Evolutionary conservation across 2,329 filamentous ascomycete genomes (phyloP), one percentile per base, ranked within the genome.

Genomic region (Cadophora sp.): DNA sequence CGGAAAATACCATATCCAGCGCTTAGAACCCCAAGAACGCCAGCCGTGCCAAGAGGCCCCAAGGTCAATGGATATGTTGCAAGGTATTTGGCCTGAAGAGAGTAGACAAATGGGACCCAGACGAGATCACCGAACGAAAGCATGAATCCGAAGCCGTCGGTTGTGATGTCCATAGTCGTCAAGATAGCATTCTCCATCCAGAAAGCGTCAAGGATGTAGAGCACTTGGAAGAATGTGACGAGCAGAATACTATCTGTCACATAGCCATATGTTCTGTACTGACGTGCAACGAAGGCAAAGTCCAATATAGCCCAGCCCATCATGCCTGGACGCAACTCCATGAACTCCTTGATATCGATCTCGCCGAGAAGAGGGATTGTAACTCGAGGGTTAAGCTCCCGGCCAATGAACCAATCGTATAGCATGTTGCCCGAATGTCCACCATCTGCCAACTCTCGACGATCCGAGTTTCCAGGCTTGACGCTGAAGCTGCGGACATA

Each of bases 371-470:
- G 78, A 1, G 94, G 94, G 27, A 97, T 81, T 0, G 85, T 87
- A 67, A 96, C 80, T 59, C 94, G 92, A 3, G 95, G 95, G 80
- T 98, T 98, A 68, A 98, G 88, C 79, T 98, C 95, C 33, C 95
- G 92, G 22, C 95, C 95, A 71, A 98, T 97, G 81, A 94, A 98
- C 89, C 93, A 98, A 80, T 98, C 95, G 79, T 98, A 97, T 45
- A 97, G 80, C 70, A 93, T 81, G 79, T 97, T 97, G 66, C 94
- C 94, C 1, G 88, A 89, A 76, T 91, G 87, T 18, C 94, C 94
- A 51, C 94, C 94, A 1, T 88, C 87, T 0, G 94, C 94, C 8
- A 98, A 85, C 78, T 96, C 90, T 48, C 94, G 91, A 69, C 86
- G 82, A 58, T 90, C 84, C 14, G 85, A 82, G 77, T 96, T 93